These are phyloP conservation scores for Candida sp. DNA, from an alignment of 1,139 yeast species.

Conservation along the genomic window DNA sequence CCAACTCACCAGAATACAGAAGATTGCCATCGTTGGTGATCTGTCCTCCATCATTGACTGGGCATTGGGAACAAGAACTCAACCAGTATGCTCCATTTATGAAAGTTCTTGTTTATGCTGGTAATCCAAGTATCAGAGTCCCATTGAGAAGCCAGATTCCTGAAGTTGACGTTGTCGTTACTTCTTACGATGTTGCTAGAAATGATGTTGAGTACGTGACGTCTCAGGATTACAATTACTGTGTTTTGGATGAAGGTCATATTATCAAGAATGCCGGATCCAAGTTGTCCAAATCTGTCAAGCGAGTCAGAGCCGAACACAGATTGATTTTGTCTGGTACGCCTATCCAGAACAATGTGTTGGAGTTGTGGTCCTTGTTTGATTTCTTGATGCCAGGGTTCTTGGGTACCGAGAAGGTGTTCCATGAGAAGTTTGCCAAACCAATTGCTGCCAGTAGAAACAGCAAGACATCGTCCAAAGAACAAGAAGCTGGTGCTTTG, in stretches of 20 bases:
- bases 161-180: constrained; percentile 83
- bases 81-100: constrained; percentile 90
- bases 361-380: constrained; percentile 96
- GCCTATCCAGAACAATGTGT: constrained; percentile 96
- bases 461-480: constrained; percentile 89
- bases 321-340: constrained; percentile 94
- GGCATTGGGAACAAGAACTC: constrained; percentile 99
- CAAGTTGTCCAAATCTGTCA: constrained; percentile 88
- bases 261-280: constrained; percentile 92
- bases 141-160: constrained; percentile 57
- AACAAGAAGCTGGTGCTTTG: constrained; percentile 96
- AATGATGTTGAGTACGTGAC: constrained; percentile 78
- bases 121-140: constrained; percentile 80
- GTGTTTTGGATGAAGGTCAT: constrained; percentile 98
- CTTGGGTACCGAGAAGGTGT: constrained; percentile 91
- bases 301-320: constrained; percentile 83
- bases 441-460: constrained; percentile 97
- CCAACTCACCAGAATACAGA: constrained; percentile 70
- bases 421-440: constrained; percentile 94
- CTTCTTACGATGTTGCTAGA: constrained; percentile 96
- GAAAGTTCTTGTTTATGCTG: constrained; percentile 86
- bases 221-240: constrained; percentile 80
- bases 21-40: constrained; percentile 84
- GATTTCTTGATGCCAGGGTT: constrained; percentile 99
- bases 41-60: constrained; percentile 97